Conservation (phyloP, 106 monocot genomes). For the Chionographis japonica region DNA sequence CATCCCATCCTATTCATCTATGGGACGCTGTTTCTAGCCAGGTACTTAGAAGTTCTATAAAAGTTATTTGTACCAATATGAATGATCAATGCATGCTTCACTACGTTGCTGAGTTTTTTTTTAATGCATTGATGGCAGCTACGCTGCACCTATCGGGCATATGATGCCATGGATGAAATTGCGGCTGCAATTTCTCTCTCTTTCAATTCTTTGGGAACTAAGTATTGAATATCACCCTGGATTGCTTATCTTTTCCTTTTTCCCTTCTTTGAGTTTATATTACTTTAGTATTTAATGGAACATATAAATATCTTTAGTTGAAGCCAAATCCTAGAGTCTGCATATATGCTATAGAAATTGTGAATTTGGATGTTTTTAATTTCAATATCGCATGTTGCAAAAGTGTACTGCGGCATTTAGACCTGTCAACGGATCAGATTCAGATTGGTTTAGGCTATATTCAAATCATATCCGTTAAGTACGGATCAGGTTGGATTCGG, state of each 20-base stretch:
- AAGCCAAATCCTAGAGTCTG: too few species aligned
- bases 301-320: too few species aligned
- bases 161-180: constrained; percentile 97
- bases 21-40: constrained; percentile 84
- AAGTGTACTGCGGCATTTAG: too few species aligned
- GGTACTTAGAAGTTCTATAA: constrained; percentile 24
- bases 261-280: background rate
- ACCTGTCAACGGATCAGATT: too few species aligned
- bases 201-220: constrained; percentile 76
- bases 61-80: background rate
- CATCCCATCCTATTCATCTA: constrained; percentile 94
- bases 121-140: constrained; percentile 36
- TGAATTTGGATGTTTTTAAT: too few species aligned
- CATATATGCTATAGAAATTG: too few species aligned
- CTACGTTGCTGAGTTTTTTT: constrained; percentile 9
- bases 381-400: too few species aligned
- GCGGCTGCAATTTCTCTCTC: constrained; percentile 86
- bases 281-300: too few species aligned
- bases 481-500: too few species aligned
- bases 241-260: background rate
- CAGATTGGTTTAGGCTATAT: too few species aligned
- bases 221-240: constrained; percentile 32
- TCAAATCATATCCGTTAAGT: too few species aligned
- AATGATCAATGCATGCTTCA: background rate
- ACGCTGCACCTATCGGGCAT: constrained; percentile 93